Percentiles rank a stretch among this genome's conserved stretches.
Evolutionary conservation across 768 basidiomycete species (phyloP).

Genomic region (Cystofilobasidium capitatum): DNA sequence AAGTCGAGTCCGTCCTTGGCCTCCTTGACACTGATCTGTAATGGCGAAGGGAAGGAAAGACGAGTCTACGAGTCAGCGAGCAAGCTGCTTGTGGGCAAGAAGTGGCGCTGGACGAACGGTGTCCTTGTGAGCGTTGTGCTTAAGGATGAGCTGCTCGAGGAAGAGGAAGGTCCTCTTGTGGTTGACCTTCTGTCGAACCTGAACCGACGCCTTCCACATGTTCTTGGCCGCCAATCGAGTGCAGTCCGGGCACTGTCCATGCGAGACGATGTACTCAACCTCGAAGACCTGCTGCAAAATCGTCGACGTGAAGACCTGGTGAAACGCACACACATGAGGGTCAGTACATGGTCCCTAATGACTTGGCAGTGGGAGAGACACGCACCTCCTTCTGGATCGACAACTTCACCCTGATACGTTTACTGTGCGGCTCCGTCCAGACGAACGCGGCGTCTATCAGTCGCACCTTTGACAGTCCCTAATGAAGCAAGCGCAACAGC

Average conservation of each 20-base stretch:
- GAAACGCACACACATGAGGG: neutral
- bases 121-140: slow-evolving; percentile 82
- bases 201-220: slow-evolving; percentile 95
- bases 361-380: neutral
- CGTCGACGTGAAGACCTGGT: slow-evolving; percentile 78
- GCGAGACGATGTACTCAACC: slow-evolving; percentile 66
- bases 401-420: slow-evolving; percentile 79
- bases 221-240: slow-evolving; percentile 92
- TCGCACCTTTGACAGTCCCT: slow-evolving; percentile 69
- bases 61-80: slow-evolving; percentile 1
- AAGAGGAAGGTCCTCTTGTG: slow-evolving; percentile 97
- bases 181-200: slow-evolving; percentile 96
- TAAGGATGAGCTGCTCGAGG: slow-evolving; percentile 92
- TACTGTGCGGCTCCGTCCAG: slow-evolving; percentile 98
- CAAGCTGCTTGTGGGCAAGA: neutral
- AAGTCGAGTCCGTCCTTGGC: slow-evolving; percentile 92
- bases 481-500: neutral
- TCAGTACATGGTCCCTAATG: neutral
- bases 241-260: slow-evolving; percentile 92
- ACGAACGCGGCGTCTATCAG: slow-evolving; percentile 97
- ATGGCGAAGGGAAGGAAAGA: slow-evolving; percentile 11
- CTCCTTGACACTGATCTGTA: slow-evolving; percentile 80
- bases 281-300: slow-evolving; percentile 97
- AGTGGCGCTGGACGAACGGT: neutral
- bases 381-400: slow-evolving; percentile 96